Conservation (phyloP, 1,284 basidiomycete species). For the Ganoderma resinaceum region DNA sequence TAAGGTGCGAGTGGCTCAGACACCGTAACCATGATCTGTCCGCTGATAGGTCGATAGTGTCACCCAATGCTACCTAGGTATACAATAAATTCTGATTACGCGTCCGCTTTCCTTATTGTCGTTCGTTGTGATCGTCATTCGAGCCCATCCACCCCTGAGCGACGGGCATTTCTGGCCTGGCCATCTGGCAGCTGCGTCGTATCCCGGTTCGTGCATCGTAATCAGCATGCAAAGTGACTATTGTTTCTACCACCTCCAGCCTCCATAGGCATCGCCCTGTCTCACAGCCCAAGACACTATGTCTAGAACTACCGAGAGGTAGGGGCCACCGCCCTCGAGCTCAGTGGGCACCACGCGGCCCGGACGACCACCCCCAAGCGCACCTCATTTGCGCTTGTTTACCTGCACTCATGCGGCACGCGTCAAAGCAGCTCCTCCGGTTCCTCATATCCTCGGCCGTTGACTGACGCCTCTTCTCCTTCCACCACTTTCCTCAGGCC, state of each 20-base stretch:
- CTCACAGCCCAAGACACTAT: neutral
- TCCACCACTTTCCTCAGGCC: neutral
- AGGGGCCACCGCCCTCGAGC: neutral
- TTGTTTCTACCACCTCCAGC: neutral
- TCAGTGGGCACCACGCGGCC: neutral
- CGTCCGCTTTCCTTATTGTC: neutral
- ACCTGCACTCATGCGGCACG: neutral
- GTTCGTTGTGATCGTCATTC: neutral
- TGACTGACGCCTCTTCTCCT: neutral
- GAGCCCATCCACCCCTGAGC: neutral
- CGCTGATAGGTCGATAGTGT: neutral
- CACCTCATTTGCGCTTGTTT: neutral
- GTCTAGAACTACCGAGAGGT: too few species aligned
- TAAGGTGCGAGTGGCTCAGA: constrained; percentile 13
- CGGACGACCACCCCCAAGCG: neutral
- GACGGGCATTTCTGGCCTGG: neutral
- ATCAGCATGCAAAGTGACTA: neutral
- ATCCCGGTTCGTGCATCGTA: neutral
- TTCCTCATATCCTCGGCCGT: neutral
- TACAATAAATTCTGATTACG: neutral
- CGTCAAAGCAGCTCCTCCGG: neutral
- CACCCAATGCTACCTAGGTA: neutral
- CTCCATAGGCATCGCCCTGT: neutral
- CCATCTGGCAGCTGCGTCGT: neutral
- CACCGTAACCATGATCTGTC: neutral